Evolutionary conservation across 352 stramenopile genomes (phyloP).

Genomic region (Thraustotheca clavata): DNA sequence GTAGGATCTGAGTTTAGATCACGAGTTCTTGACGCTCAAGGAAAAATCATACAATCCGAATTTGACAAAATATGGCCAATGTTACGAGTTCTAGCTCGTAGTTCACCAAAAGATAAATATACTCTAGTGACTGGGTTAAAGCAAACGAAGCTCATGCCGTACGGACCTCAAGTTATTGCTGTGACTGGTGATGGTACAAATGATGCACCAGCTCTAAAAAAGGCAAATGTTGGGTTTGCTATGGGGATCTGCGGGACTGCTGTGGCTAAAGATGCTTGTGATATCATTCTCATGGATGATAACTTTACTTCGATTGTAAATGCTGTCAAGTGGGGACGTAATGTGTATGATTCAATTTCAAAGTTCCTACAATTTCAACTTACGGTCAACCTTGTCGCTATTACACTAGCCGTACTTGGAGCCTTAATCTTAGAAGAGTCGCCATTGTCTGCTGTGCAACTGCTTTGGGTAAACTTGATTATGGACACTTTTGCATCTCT

Average conservation of each 20-base stretch:
- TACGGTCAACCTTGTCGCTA: slow-evolving; percentile 94
- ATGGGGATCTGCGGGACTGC: slow-evolving; percentile 96
- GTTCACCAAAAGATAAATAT: slow-evolving; percentile 95
- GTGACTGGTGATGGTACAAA: slow-evolving; percentile 97
- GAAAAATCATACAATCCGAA: slow-evolving; percentile 67
- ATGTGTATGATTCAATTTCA: slow-evolving; percentile 94
- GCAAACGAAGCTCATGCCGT: slow-evolving; percentile 63
- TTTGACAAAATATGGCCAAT: slow-evolving; percentile 91
- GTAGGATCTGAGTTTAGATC: slow-evolving; percentile 55
- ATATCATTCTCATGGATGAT: slow-evolving; percentile 96
- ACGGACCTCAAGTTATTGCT: slow-evolving; percentile 85
- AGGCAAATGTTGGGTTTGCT: slow-evolving; percentile 94
- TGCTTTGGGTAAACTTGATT: slow-evolving; percentile 98
- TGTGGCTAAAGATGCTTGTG: slow-evolving; percentile 92
- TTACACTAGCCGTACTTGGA: slow-evolving; percentile 88
- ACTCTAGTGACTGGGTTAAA: slow-evolving; percentile 92
- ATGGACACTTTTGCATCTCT: slow-evolving; percentile 97
- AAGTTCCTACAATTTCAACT: slow-evolving; percentile 99
- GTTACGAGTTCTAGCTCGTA: slow-evolving; percentile 88
- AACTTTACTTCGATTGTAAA: slow-evolving; percentile 96
- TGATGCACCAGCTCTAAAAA: slow-evolving; percentile 94
- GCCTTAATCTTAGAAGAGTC: slow-evolving; percentile 68
- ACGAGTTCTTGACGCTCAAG: slow-evolving; percentile 52
- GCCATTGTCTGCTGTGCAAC: slow-evolving; percentile 93
- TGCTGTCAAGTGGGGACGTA: slow-evolving; percentile 93